Base-by-base conservation (phyloP, 352 stramenopile genomes). In the Hyphochytrium catenoides region DNA sequence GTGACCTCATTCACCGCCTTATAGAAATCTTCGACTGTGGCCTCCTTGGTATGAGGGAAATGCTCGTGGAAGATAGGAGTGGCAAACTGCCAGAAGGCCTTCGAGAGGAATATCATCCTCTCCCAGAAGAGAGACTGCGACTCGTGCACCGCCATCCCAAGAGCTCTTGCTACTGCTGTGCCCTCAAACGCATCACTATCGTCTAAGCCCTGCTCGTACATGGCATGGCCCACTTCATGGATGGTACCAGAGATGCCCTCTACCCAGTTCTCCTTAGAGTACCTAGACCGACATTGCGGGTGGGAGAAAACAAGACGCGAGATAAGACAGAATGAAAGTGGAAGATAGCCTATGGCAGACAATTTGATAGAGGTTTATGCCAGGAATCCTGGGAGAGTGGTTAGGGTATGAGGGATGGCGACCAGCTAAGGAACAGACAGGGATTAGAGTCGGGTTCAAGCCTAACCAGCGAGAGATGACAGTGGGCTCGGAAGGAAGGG, bases 101-200 rank as follows among this genome's bases (percentile, higher is more conserved):
- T 51, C 8, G 33, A 54, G 15, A 69, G 49, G 19, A 54, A 54
- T 27, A 79, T 38, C 37, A 72, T 60, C 28, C 62, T 44, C 50
- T 79, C 65, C 54, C 57, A 75, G 40, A 79, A 72, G 12, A 79
- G 44, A 23, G 41, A 59, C 34, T 79, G 65, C 18, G 34, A 56
- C 47, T 79, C 65, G 41, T 79, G 65, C 9, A 54, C 52, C 22
- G 58, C 62, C 61, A 75, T 74, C 16, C 33, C 54, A 2, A 76
- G 41, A 6, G 50, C 36, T 4, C 20, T 43, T 33, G 67, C 54
- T 2, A 66, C 33, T 27, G 39, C 48, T 4, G 63, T 26, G 12
- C 50, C 32, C 15, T 20, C 36, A 19, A 17, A 34, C 9, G 25
- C 39, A 7, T 18, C 25, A 3, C 9, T 15, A 5, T 6, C 11